Conservation (phyloP, 2,329 filamentous ascomycete genomes). For the Purpureocillium lavendulum region DNA sequence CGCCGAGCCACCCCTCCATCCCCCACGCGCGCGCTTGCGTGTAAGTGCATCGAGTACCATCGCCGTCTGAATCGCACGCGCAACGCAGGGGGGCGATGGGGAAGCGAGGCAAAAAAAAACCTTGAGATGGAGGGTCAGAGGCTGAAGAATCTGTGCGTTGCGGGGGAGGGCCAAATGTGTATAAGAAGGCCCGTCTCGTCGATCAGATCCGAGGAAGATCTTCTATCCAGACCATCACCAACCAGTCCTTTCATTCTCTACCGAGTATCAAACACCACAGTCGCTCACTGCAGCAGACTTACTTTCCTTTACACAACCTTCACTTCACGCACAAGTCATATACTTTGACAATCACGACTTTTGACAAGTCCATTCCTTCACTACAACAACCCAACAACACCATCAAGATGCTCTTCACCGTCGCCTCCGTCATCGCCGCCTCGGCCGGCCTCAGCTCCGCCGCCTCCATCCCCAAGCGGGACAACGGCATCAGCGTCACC, state of each 20-base stretch:
- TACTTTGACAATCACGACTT: background rate
- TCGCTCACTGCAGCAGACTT: too few species aligned
- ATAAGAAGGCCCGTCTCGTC: constrained; percentile 1
- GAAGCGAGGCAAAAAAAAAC: too few species aligned
- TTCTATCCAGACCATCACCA: background rate
- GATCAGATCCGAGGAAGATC: background rate
- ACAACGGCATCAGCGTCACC: constrained; percentile 25
- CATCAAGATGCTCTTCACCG: constrained; percentile 2
- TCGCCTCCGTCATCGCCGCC: constrained; percentile 2
- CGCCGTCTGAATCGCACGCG: too few species aligned
- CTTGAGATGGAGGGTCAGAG: too few species aligned
- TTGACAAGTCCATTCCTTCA: background rate
- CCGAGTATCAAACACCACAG: too few species aligned
- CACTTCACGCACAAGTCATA: too few species aligned
- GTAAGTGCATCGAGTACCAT: too few species aligned
- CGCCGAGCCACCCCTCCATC: too few species aligned
- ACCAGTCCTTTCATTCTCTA: background rate
- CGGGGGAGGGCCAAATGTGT: background rate
- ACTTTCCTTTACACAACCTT: too few species aligned
- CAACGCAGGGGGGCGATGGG: too few species aligned
- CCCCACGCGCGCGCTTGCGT: too few species aligned
- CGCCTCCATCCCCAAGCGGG: background rate
- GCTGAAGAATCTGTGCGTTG: too few species aligned
- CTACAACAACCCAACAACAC: background rate
- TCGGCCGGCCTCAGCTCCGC: constrained; percentile 1